Percentiles rank a stretch among this genome's conserved stretches.
phyloP scores from a whole-genome alignment of 176 grass and related monocot genomes.

The Triticum timopheevii region DNA sequence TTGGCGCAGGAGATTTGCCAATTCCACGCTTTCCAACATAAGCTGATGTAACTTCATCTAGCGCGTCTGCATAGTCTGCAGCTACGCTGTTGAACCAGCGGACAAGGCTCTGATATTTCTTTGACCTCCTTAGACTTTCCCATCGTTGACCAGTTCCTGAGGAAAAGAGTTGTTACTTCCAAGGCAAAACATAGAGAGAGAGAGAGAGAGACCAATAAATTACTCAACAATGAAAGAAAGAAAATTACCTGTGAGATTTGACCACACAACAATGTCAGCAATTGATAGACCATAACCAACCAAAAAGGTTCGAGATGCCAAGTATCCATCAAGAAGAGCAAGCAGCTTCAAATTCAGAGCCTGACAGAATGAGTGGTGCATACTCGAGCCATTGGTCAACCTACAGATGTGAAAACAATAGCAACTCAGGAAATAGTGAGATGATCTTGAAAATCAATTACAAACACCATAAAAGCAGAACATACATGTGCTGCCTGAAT shows the following conservation, averaged over 20 bases:
- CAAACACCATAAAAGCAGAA: not conserved
- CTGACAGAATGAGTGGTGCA: constrained; percentile 54
- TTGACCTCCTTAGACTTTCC: constrained; percentile 87
- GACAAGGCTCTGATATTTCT: constrained; percentile 78
- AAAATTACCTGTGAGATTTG: constrained; percentile 72
- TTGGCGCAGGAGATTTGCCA: constrained; percentile 71
- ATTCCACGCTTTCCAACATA: constrained; percentile 92
- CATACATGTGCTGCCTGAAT: constrained; percentile 67
- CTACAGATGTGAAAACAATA: constrained; percentile 43
- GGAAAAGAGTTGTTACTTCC: constrained; percentile 5
- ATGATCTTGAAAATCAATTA: constrained; percentile 1
- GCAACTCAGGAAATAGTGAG: not conserved
- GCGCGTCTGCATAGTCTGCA: constrained; percentile 41
- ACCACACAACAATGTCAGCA: constrained; percentile 79
- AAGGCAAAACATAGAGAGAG: constrained; percentile 5
- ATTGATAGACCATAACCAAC: constrained; percentile 69
- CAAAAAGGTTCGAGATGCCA: constrained; percentile 67
- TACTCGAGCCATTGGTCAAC: constrained; percentile 90
- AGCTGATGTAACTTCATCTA: constrained; percentile 62
- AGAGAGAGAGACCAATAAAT: not conserved
- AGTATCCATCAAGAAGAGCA: constrained; percentile 66
- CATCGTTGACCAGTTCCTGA: constrained; percentile 86
- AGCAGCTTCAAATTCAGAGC: constrained; percentile 74
- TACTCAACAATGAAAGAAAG: not conserved
- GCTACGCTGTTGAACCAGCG: constrained; percentile 76